phyloP scores from a whole-genome alignment of 805 yeast genomes.

The Sugiyamaella valdiviana region DNA sequence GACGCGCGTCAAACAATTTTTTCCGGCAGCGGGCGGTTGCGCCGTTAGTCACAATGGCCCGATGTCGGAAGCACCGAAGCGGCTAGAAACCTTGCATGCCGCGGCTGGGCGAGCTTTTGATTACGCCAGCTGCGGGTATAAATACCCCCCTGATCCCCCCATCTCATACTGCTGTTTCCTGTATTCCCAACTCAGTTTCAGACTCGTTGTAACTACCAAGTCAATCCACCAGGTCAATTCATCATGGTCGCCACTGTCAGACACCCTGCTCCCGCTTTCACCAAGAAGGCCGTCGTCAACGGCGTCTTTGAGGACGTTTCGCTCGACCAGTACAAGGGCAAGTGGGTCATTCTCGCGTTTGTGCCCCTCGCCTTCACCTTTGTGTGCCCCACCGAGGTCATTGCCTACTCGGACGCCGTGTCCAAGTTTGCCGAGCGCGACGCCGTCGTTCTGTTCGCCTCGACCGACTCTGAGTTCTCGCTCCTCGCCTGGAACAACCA shows the following conservation, averaged over 20 bases:
- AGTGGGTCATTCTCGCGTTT: constrained; percentile 95
- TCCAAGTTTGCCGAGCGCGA: constrained; percentile 82
- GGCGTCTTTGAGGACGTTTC: constrained; percentile 94
- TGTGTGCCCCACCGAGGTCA: constrained; percentile 98
- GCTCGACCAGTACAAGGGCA: constrained; percentile 92
- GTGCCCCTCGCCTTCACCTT: constrained; percentile 99
- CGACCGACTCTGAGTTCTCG: constrained; percentile 97
- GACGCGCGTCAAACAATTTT: too few relatives aligned
- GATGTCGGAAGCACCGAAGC: too few relatives aligned
- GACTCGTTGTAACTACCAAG: not conserved
- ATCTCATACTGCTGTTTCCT: not conserved
- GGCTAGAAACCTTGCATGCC: not conserved
- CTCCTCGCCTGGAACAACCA: constrained; percentile 97
- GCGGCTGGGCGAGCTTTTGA: not conserved
- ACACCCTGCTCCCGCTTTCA: constrained; percentile 95
- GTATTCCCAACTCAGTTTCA: not conserved
- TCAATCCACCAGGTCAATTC: not conserved
- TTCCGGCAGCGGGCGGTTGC: too few relatives aligned
- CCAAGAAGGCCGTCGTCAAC: constrained; percentile 94
- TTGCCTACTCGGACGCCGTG: constrained; percentile 95
- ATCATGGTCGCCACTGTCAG: constrained; percentile 84
- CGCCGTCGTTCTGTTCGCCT: constrained; percentile 87
- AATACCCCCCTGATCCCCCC: not conserved
- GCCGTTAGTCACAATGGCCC: too few relatives aligned
- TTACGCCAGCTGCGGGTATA: not conserved